These are phyloP conservation scores for Talaromyces verruculosus DNA, from an alignment of 2,329 filamentous ascomycete genomes.

Conservation along the genomic window DNA sequence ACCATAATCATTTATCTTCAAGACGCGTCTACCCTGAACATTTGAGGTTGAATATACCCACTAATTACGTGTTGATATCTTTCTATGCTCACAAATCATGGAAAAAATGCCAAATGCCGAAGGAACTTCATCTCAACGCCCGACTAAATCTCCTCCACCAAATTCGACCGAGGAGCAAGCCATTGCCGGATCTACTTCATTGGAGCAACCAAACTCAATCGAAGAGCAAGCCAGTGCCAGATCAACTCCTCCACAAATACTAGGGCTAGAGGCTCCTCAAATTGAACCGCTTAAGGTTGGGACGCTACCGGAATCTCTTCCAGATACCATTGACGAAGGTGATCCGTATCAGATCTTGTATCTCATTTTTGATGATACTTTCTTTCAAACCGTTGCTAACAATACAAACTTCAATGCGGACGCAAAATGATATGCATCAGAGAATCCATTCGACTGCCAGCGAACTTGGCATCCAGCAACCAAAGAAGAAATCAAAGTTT, in stretches of 20 bases:
- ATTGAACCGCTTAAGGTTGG: not conserved
- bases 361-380: not conserved
- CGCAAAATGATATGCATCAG: not conserved
- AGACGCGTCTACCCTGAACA: not conserved
- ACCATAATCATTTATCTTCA: not conserved
- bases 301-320: not conserved
- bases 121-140: not conserved
- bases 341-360: not conserved
- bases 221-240: not conserved
- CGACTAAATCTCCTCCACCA: not conserved
- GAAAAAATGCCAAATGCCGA: not conserved
- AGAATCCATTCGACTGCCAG: not conserved
- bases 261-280: not conserved
- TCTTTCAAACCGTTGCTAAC: not conserved
- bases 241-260: not conserved
- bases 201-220: not conserved
- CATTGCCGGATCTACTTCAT: not conserved
- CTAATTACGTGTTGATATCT: not conserved
- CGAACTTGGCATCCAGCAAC: not conserved
- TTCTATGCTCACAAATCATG: not conserved
- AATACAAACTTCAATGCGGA: not conserved
- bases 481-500: not conserved
- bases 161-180: not conserved
- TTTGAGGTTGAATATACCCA: not conserved
- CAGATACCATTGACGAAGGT: not conserved